Evolutionary conservation across 2,329 filamentous ascomycete genomes (phyloP), one percentile per base, ranked within the genome.

Genomic region (Penicillium sp.): DNA sequence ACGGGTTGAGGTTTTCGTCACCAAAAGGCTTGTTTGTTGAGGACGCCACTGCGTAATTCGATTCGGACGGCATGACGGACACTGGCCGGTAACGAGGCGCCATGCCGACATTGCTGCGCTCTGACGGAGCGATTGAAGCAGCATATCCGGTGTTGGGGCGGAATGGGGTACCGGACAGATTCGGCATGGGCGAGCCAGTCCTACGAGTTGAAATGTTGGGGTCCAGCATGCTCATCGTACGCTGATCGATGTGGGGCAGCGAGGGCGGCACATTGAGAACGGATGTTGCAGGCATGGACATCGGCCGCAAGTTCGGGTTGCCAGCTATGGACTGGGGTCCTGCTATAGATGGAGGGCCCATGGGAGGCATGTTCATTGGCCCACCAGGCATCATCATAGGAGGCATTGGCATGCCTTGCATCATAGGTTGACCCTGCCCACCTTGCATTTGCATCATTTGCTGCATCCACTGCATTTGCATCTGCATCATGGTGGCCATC

Each of bases 391-490:
- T 61, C 57, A 61, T 66, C 49, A 61, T 61, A 6, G 58, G 62
- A 19, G 62, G 58, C 42, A 60, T 57, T 21, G 42, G 57, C 64
- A 69, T 65, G 33, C 58, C 70, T 35, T 65, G 68, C 64, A 71
- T 72, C 48, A 68, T 66, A 21, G 70, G 65, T 52, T 70, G 63
- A 23, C 60, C 65, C 43, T 74, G 74, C 55, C 71, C 68, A 25
- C 73, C 81, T 83, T 91, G 89, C 85, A 91, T 89, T 41, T 76
- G 73, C 69, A 79, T 78, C 78, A 81, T 81, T 63, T 79, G 77
- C 68, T 93, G 89, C 89, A 96, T 93, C 76, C 92, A 92, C 71
- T 96, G 90, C 89, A 96, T 93, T 73, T 96, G 91, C 88, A 94
- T 91, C 71, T 92, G 89, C 89, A 93, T 92, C 77, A 93, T 92